Base-by-base conservation (phyloP, 2,329 filamentous ascomycete genomes). In the Scopulariopsis brevicaulis region DNA sequence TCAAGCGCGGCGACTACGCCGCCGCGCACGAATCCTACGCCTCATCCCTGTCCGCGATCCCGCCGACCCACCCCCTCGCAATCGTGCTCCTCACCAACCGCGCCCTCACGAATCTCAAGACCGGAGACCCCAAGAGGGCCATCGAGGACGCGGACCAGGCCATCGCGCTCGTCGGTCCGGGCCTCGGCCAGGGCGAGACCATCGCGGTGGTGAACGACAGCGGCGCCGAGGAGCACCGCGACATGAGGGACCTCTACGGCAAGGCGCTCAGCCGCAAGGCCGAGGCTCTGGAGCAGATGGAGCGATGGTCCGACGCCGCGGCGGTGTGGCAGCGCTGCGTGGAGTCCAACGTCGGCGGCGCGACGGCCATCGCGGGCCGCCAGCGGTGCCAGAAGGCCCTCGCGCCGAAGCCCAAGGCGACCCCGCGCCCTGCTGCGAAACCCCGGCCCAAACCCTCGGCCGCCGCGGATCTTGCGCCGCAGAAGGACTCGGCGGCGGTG, bases 181-280 rank as follows among this genome's bases (percentile, higher is more conserved):
- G 83, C 2, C 86, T 84, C 62, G 94, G 94, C 4, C 86, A 91
- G 63, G 85, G 84, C 20, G 94, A 99, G 72, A 82, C 75, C 7
- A 90, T 99, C 51, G 79, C 86, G 22, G 76, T 96, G 0, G 79
- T 77, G 25, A 79, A 77, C 24, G 74, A 75, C 6, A 80, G 80
- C 58, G 73, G 76, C n/a, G 73, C 73, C 48, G 79, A 83, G 28
- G 80, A 84, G 37, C 75, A 76, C 22, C 94, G 95, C 63, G 87
- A 93, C 54, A 96, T 99, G 89, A 87, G 84, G 62, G 92, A 96
- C 20, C 89, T 96, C 61, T 97, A 88, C 67, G 92, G 90, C 57
- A 99, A 97, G 71, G 93, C 93, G 0, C 75, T 97, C 34, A 93
- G 89, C 73, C 87, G 94, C 57, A 97, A 97, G 74, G 94, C 94